Evolutionary conservation across 2,329 filamentous ascomycete species (phyloP).

Genomic region (Colletotrichum viniferum): DNA sequence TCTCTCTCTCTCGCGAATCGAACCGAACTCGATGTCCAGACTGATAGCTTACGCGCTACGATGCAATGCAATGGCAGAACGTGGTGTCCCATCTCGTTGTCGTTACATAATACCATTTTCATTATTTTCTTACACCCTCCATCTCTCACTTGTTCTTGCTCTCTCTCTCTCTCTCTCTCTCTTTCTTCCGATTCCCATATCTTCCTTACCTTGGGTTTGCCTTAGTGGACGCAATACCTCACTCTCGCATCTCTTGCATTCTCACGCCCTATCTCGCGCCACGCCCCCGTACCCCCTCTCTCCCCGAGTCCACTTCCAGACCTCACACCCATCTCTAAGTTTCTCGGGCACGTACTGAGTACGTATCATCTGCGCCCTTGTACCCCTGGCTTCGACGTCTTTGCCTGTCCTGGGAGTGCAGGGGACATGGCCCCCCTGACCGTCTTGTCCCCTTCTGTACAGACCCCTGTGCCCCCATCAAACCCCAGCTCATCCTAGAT

Average conservation of each 20-base stretch:
- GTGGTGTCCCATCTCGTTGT: neutral
- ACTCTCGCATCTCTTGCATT: neutral
- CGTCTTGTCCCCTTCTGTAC: neutral
- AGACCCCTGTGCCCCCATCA: slow-evolving; percentile 4
- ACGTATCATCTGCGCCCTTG: neutral
- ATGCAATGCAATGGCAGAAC: neutral
- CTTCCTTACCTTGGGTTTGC: neutral
- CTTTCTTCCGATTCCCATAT: neutral
- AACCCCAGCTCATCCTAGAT: slow-evolving; percentile 8
- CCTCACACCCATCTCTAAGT: neutral
- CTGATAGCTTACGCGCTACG: neutral
- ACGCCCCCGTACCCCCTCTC: neutral
- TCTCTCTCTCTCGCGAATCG: neutral
- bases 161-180: neutral
- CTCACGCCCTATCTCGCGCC: neutral
- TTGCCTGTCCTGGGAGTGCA: neutral
- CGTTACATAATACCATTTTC: neutral
- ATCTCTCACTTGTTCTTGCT: neutral
- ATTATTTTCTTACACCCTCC: neutral
- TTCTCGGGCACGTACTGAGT: neutral
- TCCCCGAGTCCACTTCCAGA: neutral
- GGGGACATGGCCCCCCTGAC: neutral
- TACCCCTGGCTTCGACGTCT: neutral
- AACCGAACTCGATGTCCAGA: neutral
- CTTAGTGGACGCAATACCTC: neutral